Percentiles rank a stretch among this genome's conserved stretches.
phyloP scores from a whole-genome alignment of 2,329 filamentous ascomycete species.

The Septoria linicola region DNA sequence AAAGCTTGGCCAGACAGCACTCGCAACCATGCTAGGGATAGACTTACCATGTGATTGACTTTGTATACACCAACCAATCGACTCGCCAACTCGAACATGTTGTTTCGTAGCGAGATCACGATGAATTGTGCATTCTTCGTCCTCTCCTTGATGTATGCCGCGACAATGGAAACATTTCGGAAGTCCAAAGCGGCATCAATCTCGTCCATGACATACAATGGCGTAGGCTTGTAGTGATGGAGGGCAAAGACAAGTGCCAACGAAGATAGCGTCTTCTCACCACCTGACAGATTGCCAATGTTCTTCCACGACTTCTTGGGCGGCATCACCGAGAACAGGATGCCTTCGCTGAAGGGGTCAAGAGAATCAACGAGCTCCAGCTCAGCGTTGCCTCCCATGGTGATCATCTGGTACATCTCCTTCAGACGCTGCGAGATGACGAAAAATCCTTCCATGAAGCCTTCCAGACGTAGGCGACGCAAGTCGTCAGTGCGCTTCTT shows the following conservation, averaged over 20 bases:
- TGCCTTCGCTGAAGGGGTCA: conserved; percentile 95
- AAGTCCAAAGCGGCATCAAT: conserved; percentile 98
- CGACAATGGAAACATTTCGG: conserved; percentile 95
- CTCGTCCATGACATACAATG: conserved; percentile 98
- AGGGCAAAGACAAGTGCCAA: conserved; percentile 95
- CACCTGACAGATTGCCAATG: conserved; percentile 91
- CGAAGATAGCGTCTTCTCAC: conserved; percentile 93
- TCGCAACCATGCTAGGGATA: not conserved
- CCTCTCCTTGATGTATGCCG: conserved; percentile 97
- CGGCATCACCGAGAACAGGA: conserved; percentile 97
- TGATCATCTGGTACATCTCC: conserved; percentile 99
- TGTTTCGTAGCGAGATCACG: conserved; percentile 95
- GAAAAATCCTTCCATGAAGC: conserved; percentile 97
- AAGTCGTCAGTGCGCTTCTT: conserved; percentile 94
- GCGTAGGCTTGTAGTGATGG: conserved; percentile 97
- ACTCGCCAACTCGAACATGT: conserved; percentile 99
- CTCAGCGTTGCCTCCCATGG: conserved; percentile 98
- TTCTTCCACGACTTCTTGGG: conserved; percentile 99
- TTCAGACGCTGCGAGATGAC: conserved; percentile 92
- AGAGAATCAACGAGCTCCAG: conserved; percentile 93
- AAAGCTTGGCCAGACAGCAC: not conserved
- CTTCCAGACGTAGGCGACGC: conserved; percentile 82
- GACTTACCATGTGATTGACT: conserved; percentile 85
- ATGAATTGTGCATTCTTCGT: conserved; percentile 99
- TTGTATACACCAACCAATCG: conserved; percentile 97